Evolutionary conservation across 2,329 filamentous ascomycete genomes (phyloP), one percentile per base, ranked within the genome.

Genomic region (Pseudogymnoascus pannorum): DNA sequence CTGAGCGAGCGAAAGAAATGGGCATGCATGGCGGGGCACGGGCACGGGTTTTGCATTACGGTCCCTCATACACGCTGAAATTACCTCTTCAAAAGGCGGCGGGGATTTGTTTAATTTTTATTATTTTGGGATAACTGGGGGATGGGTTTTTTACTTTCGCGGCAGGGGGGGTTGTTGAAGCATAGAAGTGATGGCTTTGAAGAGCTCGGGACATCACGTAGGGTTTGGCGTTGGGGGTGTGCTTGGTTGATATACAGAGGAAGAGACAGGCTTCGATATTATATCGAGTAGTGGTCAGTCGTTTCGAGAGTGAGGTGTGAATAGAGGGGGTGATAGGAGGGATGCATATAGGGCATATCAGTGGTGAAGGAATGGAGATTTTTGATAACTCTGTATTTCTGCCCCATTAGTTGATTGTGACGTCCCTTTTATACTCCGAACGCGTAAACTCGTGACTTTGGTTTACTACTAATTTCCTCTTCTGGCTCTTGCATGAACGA

Each of bases 131-230:
- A 29, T 29, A 51, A 16, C n/a, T 29, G 9, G n/a, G n/a, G n/a
- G n/a, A n/a, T n/a, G n/a, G n/a, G n/a, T n/a, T n/a, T n/a, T n/a
- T n/a, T n/a, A n/a, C n/a, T n/a, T n/a, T n/a, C n/a, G 38, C 8
- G 14, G 16, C 8, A n/a, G 22, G 40, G 31, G 20, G 22, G 24
- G 16, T 40, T 29, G 36, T 24, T 20, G 24, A 51, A 51, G 31
- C 58, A 60, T 51, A 51, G 44, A 29, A 51, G 44, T 44, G 58
- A 60, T 60, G 58, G 58, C 40, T 60, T 40, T 60, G 58, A 60
- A 60, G 58, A 38, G 58, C 58, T 60, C 58, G 24, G 58, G 36
- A 36, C 35, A 42, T 40, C 24, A 42, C 58, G 58, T 60, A 36
- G 58, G 35, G 36, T 60, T 44, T 60, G 36, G 58, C 36, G 58